A percentile compares a stretch with the other conserved stretches of the same genome.
Conservation (phyloP, 1,284 basidiomycete genomes). For the Earliella scabrosa region DNA sequence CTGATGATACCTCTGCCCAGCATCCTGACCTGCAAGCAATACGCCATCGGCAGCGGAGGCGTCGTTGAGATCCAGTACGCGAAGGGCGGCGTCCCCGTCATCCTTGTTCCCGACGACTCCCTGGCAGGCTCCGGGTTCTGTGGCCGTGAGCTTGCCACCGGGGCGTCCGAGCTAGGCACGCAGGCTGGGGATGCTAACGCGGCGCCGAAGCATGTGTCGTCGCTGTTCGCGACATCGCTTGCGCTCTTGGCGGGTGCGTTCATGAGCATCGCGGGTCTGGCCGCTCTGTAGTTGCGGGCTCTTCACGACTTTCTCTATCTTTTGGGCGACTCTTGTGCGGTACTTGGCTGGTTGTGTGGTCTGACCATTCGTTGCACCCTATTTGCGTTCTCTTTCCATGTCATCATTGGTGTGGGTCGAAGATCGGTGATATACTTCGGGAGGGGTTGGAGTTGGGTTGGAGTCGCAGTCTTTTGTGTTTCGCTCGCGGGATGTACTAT, state of each 20-base stretch:
- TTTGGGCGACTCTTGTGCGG: no score
- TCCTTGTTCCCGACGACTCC: slow-evolving; percentile 49
- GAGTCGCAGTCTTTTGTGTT: no score
- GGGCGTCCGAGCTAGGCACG: neutral
- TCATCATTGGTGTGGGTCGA: no score
- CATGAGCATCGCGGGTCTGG: slow-evolving; percentile 2
- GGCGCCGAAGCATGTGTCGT: neutral
- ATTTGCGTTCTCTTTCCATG: no score
- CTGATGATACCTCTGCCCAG: slow-evolving; percentile 36
- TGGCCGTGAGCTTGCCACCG: slow-evolving; percentile 17
- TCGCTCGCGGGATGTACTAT: no score
- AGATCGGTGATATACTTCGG: no score
- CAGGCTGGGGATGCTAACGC: slow-evolving; percentile 8
- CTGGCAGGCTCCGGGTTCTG: slow-evolving; percentile 48
- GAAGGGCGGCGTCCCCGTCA: slow-evolving; percentile 58
- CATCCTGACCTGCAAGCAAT: slow-evolving; percentile 64
- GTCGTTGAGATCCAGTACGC: slow-evolving; percentile 62
- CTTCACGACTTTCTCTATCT: no score
- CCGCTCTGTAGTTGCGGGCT: slow-evolving; percentile 3
- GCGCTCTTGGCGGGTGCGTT: slow-evolving; percentile 5
- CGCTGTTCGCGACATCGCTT: neutral
- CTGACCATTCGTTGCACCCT: no score
- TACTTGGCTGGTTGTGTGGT: no score
- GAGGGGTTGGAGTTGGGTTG: no score
- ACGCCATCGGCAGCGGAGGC: slow-evolving; percentile 65